Conservation (phyloP, 768 basidiomycete species). For the Lactarius pseudohatsudake region DNA sequence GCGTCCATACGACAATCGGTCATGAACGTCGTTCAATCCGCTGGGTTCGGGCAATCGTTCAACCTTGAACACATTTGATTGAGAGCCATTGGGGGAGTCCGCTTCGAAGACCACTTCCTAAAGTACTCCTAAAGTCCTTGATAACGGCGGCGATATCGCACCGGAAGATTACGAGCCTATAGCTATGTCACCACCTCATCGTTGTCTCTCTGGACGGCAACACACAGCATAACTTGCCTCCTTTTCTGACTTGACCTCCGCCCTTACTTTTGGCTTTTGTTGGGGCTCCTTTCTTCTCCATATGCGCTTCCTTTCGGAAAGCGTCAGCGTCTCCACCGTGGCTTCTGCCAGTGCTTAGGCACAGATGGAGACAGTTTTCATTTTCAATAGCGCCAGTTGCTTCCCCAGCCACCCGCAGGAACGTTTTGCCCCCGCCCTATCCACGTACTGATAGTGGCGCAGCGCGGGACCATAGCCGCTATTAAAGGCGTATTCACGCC, state of each 20-base stretch:
- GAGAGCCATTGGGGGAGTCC: slow-evolving; percentile 59
- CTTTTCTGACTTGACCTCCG: slow-evolving; percentile 67
- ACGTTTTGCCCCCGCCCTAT: slow-evolving; percentile 37
- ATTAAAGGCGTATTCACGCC: slow-evolving; percentile 73
- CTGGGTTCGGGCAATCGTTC: too few relatives aligned
- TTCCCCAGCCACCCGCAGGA: slow-evolving; percentile 51
- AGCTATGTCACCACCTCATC: too few relatives aligned
- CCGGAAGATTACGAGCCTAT: too few relatives aligned
- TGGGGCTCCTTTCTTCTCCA: slow-evolving; percentile 95
- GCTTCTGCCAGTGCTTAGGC: slow-evolving; percentile 54
- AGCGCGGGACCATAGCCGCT: slow-evolving; percentile 86
- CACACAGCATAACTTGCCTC: slow-evolving; percentile 69
- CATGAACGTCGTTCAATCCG: too few relatives aligned
- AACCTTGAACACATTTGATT: neutral
- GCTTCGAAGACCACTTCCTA: slow-evolving; percentile 87
- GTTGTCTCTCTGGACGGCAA: too few relatives aligned
- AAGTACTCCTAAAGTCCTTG: slow-evolving; percentile 68
- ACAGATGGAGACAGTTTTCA: slow-evolving; percentile 78
- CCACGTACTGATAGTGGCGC: slow-evolving; percentile 8
- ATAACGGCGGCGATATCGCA: slow-evolving; percentile 48
- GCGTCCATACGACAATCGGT: too few relatives aligned
- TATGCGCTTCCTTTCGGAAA: slow-evolving; percentile 80
- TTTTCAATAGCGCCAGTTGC: slow-evolving; percentile 65
- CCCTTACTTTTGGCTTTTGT: slow-evolving; percentile 88
- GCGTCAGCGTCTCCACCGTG: slow-evolving; percentile 69